Base-by-base conservation (phyloP, 768 basidiomycete genomes). In the Tylopilus plumbeoviolaceoides region DNA sequence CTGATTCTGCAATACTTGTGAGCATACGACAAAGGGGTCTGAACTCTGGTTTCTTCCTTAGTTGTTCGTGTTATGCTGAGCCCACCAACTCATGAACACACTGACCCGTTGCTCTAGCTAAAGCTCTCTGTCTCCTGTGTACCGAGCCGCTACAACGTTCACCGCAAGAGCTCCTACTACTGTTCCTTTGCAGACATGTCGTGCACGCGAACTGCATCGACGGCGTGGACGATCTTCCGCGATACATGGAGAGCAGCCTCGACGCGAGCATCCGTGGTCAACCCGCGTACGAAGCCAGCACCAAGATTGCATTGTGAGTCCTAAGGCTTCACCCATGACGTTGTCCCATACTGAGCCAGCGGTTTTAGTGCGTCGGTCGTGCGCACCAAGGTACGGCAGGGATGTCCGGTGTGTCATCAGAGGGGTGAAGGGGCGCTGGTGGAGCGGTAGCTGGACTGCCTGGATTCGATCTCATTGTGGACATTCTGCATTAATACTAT, bases 131-230 rank as follows among this genome's bases (percentile, higher is more conserved):
- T 63, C 80, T 77, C 1, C 68, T 95, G 21, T 97, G 94, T 62
- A 61, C 69, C 4, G 73, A 76, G 8, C 73, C 82, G 0, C 67
- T 91, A 36, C 79, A 80, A 48, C 79, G 83, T 47, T 73, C 72
- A 10, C 76, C 84, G 2, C 79, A 85, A 41, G 74, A 79, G 4
- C 72, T 91, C n/a, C 63, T 81, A 4, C 65, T 97, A 4, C 69
- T 93, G 27, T 97, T 91, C 69, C 74, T 97, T 10, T 97, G 94
- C 67, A 85, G 90, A 31, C 94, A 97, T 63, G 80, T 88, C 43
- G 87, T 93, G 0, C 94, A 97, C 63, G 86, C 87, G 0, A 72
- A 75, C 8, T 95, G 94, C 59, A 81, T 87, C 1, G 80, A 75
- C n/a, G 82, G 84, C 10, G 78, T 76, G 6, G 82, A 84, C 35